Evolutionary conservation across 352 stramenopile genomes (phyloP).

Genomic region (Phytophthora cactorum): DNA sequence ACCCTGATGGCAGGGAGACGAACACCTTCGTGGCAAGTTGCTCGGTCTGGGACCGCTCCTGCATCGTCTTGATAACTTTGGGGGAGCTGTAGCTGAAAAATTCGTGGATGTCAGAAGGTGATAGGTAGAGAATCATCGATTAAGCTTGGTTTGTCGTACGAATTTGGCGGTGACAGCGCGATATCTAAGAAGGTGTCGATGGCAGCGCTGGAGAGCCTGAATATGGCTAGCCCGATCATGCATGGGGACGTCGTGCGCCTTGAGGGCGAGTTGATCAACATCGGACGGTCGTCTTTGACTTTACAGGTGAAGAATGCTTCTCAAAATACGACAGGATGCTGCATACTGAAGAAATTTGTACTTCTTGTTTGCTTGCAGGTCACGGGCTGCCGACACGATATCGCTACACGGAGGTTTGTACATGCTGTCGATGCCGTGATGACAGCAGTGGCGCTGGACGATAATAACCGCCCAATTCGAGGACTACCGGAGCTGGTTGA

Average conservation of each 20-base stretch:
- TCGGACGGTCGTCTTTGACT: neutral
- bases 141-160: neutral
- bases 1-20: neutral
- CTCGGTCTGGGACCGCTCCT: neutral
- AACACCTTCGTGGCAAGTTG: neutral
- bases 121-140: neutral
- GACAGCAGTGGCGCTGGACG: conserved; percentile 51
- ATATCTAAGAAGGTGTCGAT: neutral
- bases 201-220: neutral
- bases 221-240: neutral
- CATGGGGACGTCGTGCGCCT: neutral
- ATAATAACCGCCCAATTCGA: conserved; percentile 31
- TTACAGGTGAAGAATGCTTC: neutral
- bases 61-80: conserved; percentile 2
- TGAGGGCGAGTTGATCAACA: neutral
- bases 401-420: conserved; percentile 26
- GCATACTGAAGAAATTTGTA: neutral
- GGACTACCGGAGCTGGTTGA: conserved; percentile 38
- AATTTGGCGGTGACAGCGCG: neutral
- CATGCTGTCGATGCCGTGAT: conserved; percentile 45
- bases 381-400: neutral
- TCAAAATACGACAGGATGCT: neutral
- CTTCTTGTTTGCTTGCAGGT: neutral
- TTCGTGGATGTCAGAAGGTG: conserved; percentile 20
- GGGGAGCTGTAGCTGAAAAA: conserved; percentile 43